A percentile compares a stretch with the other conserved stretches of the same genome.
Evolutionary conservation across 768 basidiomycete genomes (phyloP).

Genomic region (Mycena filopes): DNA sequence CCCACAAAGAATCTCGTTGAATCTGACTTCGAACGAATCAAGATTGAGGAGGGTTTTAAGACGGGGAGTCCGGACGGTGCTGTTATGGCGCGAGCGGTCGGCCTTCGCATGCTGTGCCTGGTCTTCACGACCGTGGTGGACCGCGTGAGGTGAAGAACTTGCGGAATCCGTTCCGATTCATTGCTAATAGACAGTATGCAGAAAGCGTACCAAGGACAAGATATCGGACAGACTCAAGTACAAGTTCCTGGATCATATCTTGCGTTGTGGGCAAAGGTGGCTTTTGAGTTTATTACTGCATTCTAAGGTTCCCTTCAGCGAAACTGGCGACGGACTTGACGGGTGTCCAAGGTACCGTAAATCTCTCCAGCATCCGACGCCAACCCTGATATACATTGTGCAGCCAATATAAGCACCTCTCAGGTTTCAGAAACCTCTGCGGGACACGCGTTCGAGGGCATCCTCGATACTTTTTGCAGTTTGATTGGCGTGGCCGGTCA

Average conservation of each 20-base stretch:
- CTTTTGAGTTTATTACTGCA: neutral
- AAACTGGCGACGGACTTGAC: conserved; percentile 27
- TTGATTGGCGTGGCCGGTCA: conserved; percentile 1
- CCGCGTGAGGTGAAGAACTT: conserved; percentile 6
- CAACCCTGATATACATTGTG: neutral
- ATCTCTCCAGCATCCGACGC: neutral
- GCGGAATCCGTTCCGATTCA: neutral
- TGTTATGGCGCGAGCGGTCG: conserved; percentile 19
- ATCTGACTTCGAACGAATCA: neutral
- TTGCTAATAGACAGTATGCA: neutral
- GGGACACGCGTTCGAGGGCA: conserved; percentile 2
- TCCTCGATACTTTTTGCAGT: neutral
- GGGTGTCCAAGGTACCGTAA: conserved; percentile 16
- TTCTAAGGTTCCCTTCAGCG: conserved; percentile 1
- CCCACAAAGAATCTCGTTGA: too few species aligned
- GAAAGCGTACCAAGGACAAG: neutral
- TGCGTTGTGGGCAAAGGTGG: conserved; percentile 8
- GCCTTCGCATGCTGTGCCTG: conserved; percentile 11
- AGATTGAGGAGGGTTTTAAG: conserved; percentile 31
- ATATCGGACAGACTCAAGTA: neutral
- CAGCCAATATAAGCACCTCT: conserved; percentile 12
- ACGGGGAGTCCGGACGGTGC: conserved; percentile 16
- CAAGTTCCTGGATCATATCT: conserved; percentile 15
- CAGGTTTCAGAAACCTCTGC: conserved; percentile 12
- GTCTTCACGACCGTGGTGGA: conserved; percentile 15